Evolutionary conservation across 1,284 basidiomycete species (phyloP), one percentile per base, ranked within the genome.

Genomic region (Stygiomarasmius scandens): DNA sequence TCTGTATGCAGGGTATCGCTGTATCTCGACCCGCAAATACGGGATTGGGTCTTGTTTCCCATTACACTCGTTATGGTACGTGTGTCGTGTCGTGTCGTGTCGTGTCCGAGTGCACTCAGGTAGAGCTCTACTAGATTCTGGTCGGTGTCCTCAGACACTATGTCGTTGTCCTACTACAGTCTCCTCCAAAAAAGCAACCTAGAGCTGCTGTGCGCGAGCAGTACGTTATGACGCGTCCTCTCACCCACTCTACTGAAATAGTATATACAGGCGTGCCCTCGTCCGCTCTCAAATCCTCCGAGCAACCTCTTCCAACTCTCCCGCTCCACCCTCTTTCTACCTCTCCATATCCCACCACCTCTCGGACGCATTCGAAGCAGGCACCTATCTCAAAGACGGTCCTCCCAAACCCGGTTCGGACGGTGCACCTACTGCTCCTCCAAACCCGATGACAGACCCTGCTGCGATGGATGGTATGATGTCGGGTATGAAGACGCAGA

Each of bases 401-500:
- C 87, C 89, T 14, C 85, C 89, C 1, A 86, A 87, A 64, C 14
- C 38, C 6, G 38, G 38, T 32, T 32, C 29, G 29, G 72, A 72
- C 25, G 86, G 89, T 59, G 74, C 81, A 9, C 73, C 83, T 0
- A 66, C 78, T 11, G 66, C 82, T 1, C 80, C 91, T 16, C 81
- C 86, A 14, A 92, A 90, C 65, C 88, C 90, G 0, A 83, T 99
- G 67, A 83, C 84, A 4, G 95, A 99, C 76, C 93, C 94, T 5
- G 85, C 84, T 38, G 87, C 89, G 50, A 98, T 99, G 95, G 97
- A 99, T 61, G 90, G 90, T 25, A 97, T 99, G 94, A 97, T 99
- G 95, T 86, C 95, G 27, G 93, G 93, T 52, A 93, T 99, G 91
- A 99, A 98, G 81, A 97, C 96, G 52, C 96, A 98, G 76, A 95